Percentiles rank a stretch among this genome's conserved stretches.
phyloP scores from a whole-genome alignment of 306 rosid genomes.

The Prunus davidiana region DNA sequence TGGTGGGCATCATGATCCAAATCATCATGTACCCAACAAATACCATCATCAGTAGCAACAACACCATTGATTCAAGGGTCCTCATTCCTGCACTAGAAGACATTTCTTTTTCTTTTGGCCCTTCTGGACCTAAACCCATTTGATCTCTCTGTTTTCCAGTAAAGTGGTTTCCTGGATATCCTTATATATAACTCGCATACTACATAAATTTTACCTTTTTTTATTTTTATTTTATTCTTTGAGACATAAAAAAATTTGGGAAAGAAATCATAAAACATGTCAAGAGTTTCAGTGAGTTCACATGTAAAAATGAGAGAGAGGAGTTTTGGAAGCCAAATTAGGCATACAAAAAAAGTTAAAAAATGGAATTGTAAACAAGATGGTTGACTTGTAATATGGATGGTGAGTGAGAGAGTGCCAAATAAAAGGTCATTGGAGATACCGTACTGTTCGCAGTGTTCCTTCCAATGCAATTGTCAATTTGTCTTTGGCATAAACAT shows the following conservation, averaged over 20 bases:
- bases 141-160: neutral
- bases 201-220: neutral
- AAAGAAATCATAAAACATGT: too few relatives aligned
- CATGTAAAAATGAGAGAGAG: neutral
- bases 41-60: conserved; percentile 34
- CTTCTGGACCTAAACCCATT: conserved; percentile 19
- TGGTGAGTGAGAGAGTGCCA: neutral
- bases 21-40: conserved; percentile 42
- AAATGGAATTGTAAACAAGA: neutral
- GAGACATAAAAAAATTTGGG: too few relatives aligned
- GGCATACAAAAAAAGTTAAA: neutral
- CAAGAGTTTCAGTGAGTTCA: neutral
- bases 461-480: conserved; percentile 26
- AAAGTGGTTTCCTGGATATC: neutral
- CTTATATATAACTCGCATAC: neutral
- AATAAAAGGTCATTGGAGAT: conserved; percentile 1
- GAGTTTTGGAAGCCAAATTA: neutral
- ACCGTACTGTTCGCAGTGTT: neutral
- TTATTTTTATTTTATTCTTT: too few relatives aligned
- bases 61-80: conserved; percentile 22
- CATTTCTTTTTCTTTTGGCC: conserved; percentile 1
- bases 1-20: conserved; percentile 54
- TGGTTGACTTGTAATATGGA: neutral
- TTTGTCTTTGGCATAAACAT: neutral
- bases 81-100: conserved; percentile 15